A percentile compares a stretch with the other conserved stretches of the same genome.
phyloP scores from a whole-genome alignment of 2,329 filamentous ascomycete species.

The Colletotrichum scovillei region DNA sequence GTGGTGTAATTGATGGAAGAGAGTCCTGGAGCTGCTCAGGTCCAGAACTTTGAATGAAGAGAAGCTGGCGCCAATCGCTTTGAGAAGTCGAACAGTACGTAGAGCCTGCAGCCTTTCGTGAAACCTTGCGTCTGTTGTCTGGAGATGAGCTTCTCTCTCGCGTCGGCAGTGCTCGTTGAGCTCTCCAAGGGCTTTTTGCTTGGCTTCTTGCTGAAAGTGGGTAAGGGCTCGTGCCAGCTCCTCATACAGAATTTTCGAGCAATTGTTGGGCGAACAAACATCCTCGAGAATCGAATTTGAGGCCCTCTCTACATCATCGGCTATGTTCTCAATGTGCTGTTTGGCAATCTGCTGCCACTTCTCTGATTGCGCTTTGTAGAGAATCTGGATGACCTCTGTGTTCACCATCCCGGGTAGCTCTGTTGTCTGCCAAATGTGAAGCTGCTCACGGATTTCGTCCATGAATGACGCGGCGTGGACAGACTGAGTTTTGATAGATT shows the following conservation, averaged over 20 bases:
- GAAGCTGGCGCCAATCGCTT: conserved; percentile 24
- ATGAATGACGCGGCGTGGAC: conserved; percentile 18
- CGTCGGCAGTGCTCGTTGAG: conserved; percentile 25
- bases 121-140: conserved; percentile 42
- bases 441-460: conserved; percentile 40
- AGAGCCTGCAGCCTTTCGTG: conserved; percentile 36
- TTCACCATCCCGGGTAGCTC: conserved; percentile 48
- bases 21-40: neutral
- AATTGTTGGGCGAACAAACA: conserved; percentile 31
- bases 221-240: conserved; percentile 24
- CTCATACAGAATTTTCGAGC: conserved; percentile 32
- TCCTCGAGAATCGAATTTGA: conserved; percentile 33
- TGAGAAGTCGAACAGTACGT: conserved; percentile 38
- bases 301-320: conserved; percentile 33
- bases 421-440: conserved; percentile 42
- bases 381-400: conserved; percentile 42
- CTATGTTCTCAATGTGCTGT: conserved; percentile 40
- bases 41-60: neutral
- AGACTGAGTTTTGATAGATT: neutral
- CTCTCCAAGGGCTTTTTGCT: neutral
- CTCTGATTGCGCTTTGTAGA: conserved; percentile 46
- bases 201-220: conserved; percentile 11
- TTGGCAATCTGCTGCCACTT: conserved; percentile 45
- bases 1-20: conserved; percentile 38
- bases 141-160: conserved; percentile 35